Evolutionary conservation across 352 stramenopile species (phyloP).

Genomic region (Phytophthora colocasiae): DNA sequence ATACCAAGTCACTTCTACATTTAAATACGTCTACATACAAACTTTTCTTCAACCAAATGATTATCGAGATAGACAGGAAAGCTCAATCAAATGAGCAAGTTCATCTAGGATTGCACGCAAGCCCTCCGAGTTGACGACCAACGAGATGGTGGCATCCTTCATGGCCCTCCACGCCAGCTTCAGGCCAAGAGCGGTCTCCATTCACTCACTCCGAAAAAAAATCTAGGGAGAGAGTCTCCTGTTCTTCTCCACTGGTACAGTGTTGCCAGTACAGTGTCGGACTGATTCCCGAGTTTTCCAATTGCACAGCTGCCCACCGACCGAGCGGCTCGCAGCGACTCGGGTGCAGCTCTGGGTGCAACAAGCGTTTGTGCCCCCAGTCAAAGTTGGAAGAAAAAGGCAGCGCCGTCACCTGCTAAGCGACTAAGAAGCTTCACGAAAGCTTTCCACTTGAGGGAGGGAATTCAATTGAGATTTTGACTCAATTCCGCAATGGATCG

Average conservation of each 20-base stretch:
- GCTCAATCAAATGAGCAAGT: background rate
- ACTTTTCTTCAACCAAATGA: background rate
- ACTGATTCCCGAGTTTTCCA: conserved; percentile 24
- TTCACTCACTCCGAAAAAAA: conserved; percentile 8
- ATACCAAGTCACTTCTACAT: background rate
- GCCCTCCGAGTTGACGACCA: conserved; percentile 28
- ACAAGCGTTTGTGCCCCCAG: conserved; percentile 24
- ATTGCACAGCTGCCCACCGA: conserved; percentile 19
- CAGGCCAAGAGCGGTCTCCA: conserved; percentile 8
- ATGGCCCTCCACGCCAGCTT: conserved; percentile 22
- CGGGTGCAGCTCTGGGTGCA: conserved; percentile 28
- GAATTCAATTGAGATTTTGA: conserved; percentile 28
- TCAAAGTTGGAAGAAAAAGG: conserved; percentile 40
- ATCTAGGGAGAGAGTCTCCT: background rate
- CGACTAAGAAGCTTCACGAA: conserved; percentile 24
- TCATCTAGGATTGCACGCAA: conserved; percentile 7
- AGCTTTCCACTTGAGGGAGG: background rate
- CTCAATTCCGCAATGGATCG: conserved; percentile 19
- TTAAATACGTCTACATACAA: too few species aligned
- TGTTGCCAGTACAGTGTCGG: conserved; percentile 3
- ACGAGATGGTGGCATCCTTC: conserved; percentile 10
- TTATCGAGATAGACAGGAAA: conserved; percentile 11
- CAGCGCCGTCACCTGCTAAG: conserved; percentile 27
- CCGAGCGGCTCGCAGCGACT: conserved; percentile 17
- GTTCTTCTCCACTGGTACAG: background rate